These are phyloP conservation scores for Quercus phellos DNA, from an alignment of 331 rosid genomes.

Conservation along the genomic window DNA sequence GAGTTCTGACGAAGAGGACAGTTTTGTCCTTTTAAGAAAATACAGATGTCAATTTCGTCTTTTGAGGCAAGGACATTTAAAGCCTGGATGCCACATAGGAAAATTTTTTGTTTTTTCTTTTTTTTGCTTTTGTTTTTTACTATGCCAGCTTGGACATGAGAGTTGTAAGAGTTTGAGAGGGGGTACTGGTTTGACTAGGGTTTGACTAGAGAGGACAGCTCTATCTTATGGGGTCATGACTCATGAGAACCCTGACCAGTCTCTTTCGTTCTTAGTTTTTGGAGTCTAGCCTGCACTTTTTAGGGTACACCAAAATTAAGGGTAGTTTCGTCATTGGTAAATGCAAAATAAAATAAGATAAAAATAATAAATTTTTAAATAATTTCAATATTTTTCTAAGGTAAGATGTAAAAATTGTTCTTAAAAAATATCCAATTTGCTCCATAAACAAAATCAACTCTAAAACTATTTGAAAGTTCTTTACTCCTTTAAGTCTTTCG, in stretches of 20 bases:
- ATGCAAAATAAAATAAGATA: too few species aligned
- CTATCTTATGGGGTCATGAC: background rate
- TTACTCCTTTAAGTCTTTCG: too few species aligned
- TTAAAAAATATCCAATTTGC: too few species aligned
- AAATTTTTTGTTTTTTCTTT: background rate
- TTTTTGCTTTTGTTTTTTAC: background rate
- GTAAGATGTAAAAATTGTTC: too few species aligned
- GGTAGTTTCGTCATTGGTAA: background rate
- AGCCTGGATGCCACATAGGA: background rate
- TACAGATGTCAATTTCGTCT: conserved; percentile 11
- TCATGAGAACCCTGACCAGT: conserved; percentile 19
- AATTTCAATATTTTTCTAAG: too few species aligned
- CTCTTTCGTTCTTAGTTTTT: conserved; percentile 30
- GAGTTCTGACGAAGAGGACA: conserved; percentile 4
- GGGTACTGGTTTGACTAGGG: conserved; percentile 24
- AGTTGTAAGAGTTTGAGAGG: background rate
- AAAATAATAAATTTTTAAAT: too few species aligned
- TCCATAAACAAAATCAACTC: too few species aligned
- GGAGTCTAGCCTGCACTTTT: conserved; percentile 36
- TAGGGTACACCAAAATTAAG: background rate
- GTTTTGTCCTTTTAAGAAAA: background rate
- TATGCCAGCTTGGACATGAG: conserved; percentile 10
- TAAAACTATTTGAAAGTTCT: too few species aligned
- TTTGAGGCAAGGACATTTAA: background rate
- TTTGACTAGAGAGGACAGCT: conserved; percentile 17